Evolutionary conservation across 2,329 filamentous ascomycete genomes (phyloP).

Genomic region (Xylaria sp.): DNA sequence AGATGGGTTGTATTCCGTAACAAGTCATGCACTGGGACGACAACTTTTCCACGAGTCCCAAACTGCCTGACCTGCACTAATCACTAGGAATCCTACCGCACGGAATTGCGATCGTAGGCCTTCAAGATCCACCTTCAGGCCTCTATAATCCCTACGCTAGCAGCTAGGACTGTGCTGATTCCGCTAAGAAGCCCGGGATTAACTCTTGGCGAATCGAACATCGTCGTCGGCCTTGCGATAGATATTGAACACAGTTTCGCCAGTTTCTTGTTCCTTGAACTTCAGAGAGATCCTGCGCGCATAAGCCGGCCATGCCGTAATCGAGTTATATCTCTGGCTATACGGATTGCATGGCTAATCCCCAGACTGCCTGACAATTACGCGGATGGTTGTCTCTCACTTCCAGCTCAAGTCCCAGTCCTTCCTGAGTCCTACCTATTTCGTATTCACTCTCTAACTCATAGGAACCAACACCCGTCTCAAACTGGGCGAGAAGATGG

Average conservation of each 20-base stretch:
- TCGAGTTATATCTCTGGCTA: conserved; percentile 4
- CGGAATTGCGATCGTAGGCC: too few species aligned
- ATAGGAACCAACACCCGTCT: neutral
- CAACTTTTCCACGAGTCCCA: too few species aligned
- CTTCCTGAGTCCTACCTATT: too few species aligned
- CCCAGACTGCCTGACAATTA: conserved; percentile 1
- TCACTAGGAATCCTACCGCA: too few species aligned
- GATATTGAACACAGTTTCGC: neutral
- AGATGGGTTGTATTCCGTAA: too few species aligned
- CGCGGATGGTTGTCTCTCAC: neutral
- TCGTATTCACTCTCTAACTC: neutral
- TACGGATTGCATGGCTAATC: neutral
- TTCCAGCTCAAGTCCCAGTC: neutral
- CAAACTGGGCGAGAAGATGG: conserved; percentile 6
- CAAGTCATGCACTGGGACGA: too few species aligned
- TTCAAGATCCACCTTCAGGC: too few species aligned
- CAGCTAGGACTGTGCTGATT: too few species aligned
- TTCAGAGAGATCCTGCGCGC: neutral
- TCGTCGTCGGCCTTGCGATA: neutral
- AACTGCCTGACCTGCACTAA: too few species aligned
- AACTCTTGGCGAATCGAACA: neutral
- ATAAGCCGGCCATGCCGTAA: conserved; percentile 9
- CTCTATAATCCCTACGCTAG: too few species aligned
- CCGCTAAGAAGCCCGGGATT: too few species aligned
- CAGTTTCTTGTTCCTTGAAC: neutral